These are phyloP conservation scores for Podospora pseudopauciseta DNA, from an alignment of 495 filamentous ascomycete species.

Conservation along the genomic window DNA sequence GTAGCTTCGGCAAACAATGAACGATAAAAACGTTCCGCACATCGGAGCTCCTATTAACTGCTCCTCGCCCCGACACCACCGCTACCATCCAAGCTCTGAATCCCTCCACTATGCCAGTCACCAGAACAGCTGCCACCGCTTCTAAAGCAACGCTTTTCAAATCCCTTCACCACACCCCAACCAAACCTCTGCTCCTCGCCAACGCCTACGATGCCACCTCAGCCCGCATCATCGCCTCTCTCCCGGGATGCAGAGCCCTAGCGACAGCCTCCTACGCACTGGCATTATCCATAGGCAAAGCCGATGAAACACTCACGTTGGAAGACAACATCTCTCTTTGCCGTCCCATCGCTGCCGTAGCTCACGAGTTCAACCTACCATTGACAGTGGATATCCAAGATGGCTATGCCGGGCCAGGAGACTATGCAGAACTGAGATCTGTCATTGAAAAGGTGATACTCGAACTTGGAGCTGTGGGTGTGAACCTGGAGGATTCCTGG, in stretches of 20 bases:
- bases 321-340: constrained; percentile 34
- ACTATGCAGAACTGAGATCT: not conserved
- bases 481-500: constrained; percentile 51
- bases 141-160: not conserved
- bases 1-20: not conserved
- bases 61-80: not conserved
- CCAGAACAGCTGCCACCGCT: not conserved
- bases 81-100: not conserved
- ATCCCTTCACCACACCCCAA: constrained; percentile 21
- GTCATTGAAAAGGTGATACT: not conserved
- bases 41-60: not conserved
- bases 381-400: constrained; percentile 53
- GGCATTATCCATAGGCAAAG: constrained; percentile 39
- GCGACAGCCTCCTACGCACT: constrained; percentile 54
- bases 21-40: not conserved
- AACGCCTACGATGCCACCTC: constrained; percentile 52
- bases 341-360: constrained; percentile 29
- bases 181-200: constrained; percentile 48
- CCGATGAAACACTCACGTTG: constrained; percentile 44
- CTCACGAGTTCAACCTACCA: constrained; percentile 31
- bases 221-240: constrained; percentile 40
- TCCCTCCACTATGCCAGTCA: not conserved
- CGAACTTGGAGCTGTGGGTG: constrained; percentile 46
- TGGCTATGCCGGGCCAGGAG: constrained; percentile 41
- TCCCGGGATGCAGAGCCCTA: constrained; percentile 43